phyloP scores from a whole-genome alignment of 2,329 filamentous ascomycete species.

The Dendrostoma leiphaemia region DNA sequence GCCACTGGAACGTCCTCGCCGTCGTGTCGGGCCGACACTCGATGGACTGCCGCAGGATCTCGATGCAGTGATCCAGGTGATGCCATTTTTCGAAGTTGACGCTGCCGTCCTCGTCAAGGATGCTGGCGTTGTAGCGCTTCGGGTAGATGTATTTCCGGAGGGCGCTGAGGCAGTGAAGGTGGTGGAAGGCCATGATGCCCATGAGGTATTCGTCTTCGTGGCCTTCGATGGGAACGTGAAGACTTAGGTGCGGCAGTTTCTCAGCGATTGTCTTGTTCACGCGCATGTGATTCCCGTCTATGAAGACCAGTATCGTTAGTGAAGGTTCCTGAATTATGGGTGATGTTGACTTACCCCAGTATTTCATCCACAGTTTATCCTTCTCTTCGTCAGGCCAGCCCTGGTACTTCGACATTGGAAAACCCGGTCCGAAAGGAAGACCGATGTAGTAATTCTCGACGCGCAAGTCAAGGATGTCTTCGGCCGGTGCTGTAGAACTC shows the following conservation, averaged over 20 bases:
- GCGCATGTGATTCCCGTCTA: background rate
- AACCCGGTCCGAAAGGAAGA: background rate
- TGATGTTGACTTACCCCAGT: background rate
- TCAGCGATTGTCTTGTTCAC: background rate
- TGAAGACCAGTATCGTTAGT: background rate
- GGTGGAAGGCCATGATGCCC: background rate
- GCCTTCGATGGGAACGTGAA: background rate
- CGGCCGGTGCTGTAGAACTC: background rate
- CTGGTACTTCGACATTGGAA: background rate
- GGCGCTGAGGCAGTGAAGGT: background rate
- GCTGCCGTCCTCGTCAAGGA: background rate
- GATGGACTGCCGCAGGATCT: background rate
- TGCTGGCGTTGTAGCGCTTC: background rate
- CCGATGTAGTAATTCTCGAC: background rate
- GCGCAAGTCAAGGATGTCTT: background rate
- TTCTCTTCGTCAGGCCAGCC: background rate
- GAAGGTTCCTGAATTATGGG: background rate
- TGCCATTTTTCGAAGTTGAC: background rate
- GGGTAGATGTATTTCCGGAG: background rate
- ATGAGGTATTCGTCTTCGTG: background rate
- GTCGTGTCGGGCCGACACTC: background rate
- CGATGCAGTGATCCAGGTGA: constrained; percentile 1
- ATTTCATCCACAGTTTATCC: background rate
- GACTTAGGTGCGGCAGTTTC: background rate
- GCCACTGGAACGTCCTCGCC: background rate